A percentile compares a stretch with the other conserved stretches of the same genome.
These are phyloP conservation scores for Phytophthora hibernalis DNA, from an alignment of 352 stramenopile genomes.

Conservation along the genomic window DNA sequence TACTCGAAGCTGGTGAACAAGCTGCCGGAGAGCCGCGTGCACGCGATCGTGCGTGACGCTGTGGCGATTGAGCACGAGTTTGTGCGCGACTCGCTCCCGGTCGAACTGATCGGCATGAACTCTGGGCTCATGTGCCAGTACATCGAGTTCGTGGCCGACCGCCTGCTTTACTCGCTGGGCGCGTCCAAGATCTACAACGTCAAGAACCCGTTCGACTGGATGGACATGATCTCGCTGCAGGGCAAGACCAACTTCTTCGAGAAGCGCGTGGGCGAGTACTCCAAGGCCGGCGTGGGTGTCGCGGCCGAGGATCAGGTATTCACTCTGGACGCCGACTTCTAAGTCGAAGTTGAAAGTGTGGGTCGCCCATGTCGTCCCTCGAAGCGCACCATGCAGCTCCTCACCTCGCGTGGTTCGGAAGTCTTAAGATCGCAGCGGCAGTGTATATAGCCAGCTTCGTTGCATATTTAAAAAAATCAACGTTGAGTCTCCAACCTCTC, in stretches of 20 bases:
- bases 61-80: constrained; percentile 99
- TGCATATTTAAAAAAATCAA: constrained; percentile 49
- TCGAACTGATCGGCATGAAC: constrained; percentile 99
- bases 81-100: constrained; percentile 95
- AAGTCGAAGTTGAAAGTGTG: constrained; percentile 37
- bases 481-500: constrained; percentile 1
- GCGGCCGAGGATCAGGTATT: constrained; percentile 91
- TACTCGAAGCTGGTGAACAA: constrained; percentile 99
- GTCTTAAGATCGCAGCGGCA: constrained; percentile 32
- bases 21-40: constrained; percentile 91
- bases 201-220: constrained; percentile 99
- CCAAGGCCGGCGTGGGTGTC: constrained; percentile 96
- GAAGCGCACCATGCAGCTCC: constrained; percentile 25
- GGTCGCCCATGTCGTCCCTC: constrained; percentile 7
- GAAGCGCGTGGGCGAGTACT: constrained; percentile 99
- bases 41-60: constrained; percentile 96
- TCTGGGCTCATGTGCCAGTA: constrained; percentile 97
- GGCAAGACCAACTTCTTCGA: constrained; percentile 99
- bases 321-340: constrained; percentile 95
- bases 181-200: constrained; percentile 94
- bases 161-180: constrained; percentile 93
- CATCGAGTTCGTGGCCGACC: constrained; percentile 99
- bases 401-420: constrained; percentile 30
- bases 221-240: constrained; percentile 99
- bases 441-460: constrained; percentile 43